These are phyloP conservation scores for Asparagopsis taxiformis DNA, from an alignment of 31 red algal species.

Conservation along the genomic window DNA sequence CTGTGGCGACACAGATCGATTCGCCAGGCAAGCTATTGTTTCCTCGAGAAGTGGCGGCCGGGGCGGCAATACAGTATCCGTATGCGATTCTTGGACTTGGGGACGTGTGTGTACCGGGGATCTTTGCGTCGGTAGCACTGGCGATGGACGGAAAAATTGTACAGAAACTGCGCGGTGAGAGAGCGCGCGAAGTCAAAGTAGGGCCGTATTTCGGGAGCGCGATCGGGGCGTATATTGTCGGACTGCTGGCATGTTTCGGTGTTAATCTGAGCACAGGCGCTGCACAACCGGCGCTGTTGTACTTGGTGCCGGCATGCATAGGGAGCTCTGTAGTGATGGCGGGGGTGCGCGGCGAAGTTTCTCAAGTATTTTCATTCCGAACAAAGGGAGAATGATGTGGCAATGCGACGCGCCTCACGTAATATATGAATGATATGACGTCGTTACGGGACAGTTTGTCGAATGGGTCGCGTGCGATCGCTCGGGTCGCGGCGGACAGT, in stretches of 20 bases:
- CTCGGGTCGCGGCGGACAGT: too few species aligned
- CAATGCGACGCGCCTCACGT: too few species aligned
- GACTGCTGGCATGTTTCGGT: slow-evolving; percentile 29
- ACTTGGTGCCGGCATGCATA: slow-evolving; percentile 51
- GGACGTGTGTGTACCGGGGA: slow-evolving; percentile 73
- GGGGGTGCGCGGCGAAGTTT: slow-evolving; percentile 14
- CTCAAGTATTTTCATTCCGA: too few species aligned
- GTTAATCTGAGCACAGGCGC: slow-evolving; percentile 15
- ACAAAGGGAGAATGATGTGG: too few species aligned
- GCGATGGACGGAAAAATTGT: slow-evolving; percentile 41
- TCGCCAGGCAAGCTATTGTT: slow-evolving; percentile 76
- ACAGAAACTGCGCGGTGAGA: background rate
- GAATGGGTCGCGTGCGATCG: too few species aligned
- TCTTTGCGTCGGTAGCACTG: slow-evolving; percentile 57
- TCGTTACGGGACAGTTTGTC: too few species aligned
- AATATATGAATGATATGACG: too few species aligned
- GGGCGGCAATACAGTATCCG: slow-evolving; percentile 8
- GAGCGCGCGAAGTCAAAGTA: background rate
- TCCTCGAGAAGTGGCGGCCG: slow-evolving; percentile 19
- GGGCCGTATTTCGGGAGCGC: slow-evolving; percentile 47
- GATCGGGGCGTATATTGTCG: slow-evolving; percentile 36
- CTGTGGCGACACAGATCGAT: slow-evolving; percentile 64
- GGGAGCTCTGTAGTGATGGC: slow-evolving; percentile 10
- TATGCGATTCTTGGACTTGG: slow-evolving; percentile 77
- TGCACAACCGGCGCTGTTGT: slow-evolving; percentile 72